Evolutionary conservation across 2,329 filamentous ascomycete genomes (phyloP).

Genomic region (Xylaria multiplex): DNA sequence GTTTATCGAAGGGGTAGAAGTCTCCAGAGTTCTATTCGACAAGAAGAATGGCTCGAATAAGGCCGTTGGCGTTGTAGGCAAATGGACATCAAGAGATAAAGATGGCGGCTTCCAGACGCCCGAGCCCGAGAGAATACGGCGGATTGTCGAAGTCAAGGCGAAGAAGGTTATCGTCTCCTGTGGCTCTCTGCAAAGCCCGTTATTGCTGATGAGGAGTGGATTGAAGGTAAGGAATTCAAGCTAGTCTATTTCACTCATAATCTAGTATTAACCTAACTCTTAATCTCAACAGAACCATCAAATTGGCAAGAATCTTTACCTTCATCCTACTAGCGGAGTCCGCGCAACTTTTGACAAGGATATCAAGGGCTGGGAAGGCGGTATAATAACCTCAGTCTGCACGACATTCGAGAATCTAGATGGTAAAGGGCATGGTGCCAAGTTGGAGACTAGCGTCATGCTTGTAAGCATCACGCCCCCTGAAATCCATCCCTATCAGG

Average conservation of each 20-base stretch:
- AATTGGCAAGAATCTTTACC: conserved; percentile 81
- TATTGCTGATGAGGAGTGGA: conserved; percentile 81
- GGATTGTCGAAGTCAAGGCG: conserved; percentile 77
- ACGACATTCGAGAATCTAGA: conserved; percentile 84
- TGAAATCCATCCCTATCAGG: neutral
- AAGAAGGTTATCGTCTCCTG: conserved; percentile 83
- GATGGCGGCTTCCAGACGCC: conserved; percentile 66
- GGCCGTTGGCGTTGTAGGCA: conserved; percentile 77
- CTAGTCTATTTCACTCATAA: conserved; percentile 3
- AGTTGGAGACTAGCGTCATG: conserved; percentile 82
- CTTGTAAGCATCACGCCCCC: conserved; percentile 54
- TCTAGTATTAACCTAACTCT: conserved; percentile 1
- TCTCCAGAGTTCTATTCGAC: conserved; percentile 67
- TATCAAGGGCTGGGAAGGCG: conserved; percentile 76
- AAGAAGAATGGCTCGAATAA: conserved; percentile 58
- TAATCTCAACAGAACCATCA: conserved; percentile 70
- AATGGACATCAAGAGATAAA: conserved; percentile 77
- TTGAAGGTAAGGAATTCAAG: conserved; percentile 64
- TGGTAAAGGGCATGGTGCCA: conserved; percentile 80
- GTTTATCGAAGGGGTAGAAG: conserved; percentile 75
- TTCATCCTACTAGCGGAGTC: conserved; percentile 77
- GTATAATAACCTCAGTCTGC: conserved; percentile 82
- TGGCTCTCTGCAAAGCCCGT: conserved; percentile 79
- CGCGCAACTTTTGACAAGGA: conserved; percentile 75
- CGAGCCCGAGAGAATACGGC: conserved; percentile 58